Base-by-base conservation (phyloP, 441 rosid genomes). In the Erysimum pusillum region DNA sequence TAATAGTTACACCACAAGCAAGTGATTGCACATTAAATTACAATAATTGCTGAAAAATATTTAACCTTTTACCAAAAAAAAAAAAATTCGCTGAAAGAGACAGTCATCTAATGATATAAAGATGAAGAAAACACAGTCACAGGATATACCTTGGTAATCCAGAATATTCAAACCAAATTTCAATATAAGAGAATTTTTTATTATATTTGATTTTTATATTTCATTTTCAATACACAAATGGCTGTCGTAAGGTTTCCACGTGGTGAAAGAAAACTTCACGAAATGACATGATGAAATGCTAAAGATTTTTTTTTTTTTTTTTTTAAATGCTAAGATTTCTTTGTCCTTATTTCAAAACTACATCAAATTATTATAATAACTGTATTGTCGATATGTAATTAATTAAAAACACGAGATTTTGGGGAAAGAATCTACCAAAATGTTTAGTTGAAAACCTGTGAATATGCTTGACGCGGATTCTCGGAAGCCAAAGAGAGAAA, bases 111-210 rank as follows among this genome's bases (percentile, higher is more conserved):
- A 65, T 74, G 77, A 11, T 17, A 46, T 13, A 51, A 28, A 59
- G 58, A 62, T 63, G 77, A 63, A 42, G 28, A 53, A 20, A 71
- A 45, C 52, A 45, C 34, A 20, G 45, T 18, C 28, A 58, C 41
- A 66, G 73, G 52, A 75, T 75, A 75, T 75, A 67, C 78, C 78
- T 45, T 18, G 2, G 52, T 32, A 35, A 14, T 38, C 15, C 9
- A 57, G 78, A 66, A 74, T 66, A 74, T 65, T 45, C 72, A 46
- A 54, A 35, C 65, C 59, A 44, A 36, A 36, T 8, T 57, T 66
- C 20, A 56, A 14, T 18, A 31, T 0, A 42, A 56, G 1, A 35
- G 14, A 22, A 14, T 44, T 32, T 20, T 32, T 9, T 22, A 7
- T 20, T 18, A 9, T 12, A 36, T 11, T 51, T 28, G 15, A 36